Base-by-base conservation (phyloP, 192 early-diverging fungal genomes). In the Coemansia sp. region DNA sequence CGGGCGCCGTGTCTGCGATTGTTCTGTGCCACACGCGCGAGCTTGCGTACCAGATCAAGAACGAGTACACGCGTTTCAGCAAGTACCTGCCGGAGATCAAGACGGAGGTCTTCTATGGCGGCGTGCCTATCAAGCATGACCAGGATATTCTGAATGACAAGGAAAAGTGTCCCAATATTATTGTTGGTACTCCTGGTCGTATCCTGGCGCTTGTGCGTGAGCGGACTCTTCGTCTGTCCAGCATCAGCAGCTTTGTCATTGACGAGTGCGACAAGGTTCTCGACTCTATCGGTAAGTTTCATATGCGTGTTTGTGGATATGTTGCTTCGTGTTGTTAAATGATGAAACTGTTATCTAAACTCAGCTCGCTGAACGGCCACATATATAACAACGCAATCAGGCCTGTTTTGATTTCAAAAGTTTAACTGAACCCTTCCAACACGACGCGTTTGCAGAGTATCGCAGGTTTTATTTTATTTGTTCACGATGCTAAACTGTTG, bases 221-320 rank as follows among this genome's bases (percentile, higher is more conserved):
- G n/a, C 91, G 91, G 79, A 66, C 75, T n/a, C 83, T 99, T 50
- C 90, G 88, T 52, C 76, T 96, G 48, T 82, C 81, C 52, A 91
- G 86, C 64, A 86, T 99, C 69, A 97, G 93, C 90, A 92, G 94
- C 89, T 99, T 99, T 88, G 93, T 99, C 29, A 85, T 99, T 48
- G 96, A 99, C 73, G 96, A 99, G 85, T 99, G 96, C 79, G 96
- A 99, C 85, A 96, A 96, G 85, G 92, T 99, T 83, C 77, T 99
- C 31, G 95, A 97, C 32, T 83, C 89, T 50, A 80, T 97, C 57
- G 94, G 94, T 95, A 89, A 84, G 88, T 87, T 33, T 32, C 33
- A 48, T 52, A 48, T 60, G 31, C 20, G 17, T 66, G 32, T 56
- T 12, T 48, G 31, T 40, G 57, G 45, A 60, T 28, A 34, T 17